phyloP scores from a whole-genome alignment of 768 basidiomycete species.

The Boletus rubescentipes region DNA sequence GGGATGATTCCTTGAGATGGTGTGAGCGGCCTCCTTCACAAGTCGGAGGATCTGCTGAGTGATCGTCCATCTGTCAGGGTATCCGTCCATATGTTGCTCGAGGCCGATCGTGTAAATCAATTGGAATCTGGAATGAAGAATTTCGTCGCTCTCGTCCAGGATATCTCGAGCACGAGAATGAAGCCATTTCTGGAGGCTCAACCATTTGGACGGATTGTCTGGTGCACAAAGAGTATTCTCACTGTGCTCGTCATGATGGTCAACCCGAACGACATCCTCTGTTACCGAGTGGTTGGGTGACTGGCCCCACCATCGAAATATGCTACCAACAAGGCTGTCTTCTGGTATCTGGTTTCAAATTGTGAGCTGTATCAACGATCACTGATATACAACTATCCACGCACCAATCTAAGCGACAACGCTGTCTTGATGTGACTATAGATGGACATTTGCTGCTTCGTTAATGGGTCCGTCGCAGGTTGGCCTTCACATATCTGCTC shows the following conservation, averaged over 20 bases:
- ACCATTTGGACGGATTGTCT: not conserved
- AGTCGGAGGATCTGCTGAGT: not conserved
- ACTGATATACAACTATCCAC: no score
- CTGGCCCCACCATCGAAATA: not conserved
- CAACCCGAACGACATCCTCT: accelerated
- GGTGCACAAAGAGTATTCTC: not conserved
- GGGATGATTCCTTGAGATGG: not conserved
- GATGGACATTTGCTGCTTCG: no score
- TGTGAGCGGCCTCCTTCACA: not conserved
- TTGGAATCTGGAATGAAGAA: not conserved
- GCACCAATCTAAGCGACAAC: no score
- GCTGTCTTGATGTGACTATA: no score
- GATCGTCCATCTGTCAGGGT: not conserved
- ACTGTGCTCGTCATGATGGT: not conserved
- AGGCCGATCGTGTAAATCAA: not conserved
- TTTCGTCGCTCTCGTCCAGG: not conserved
- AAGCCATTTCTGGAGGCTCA: not conserved
- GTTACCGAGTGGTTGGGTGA: accelerated
- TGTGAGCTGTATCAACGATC: not conserved
- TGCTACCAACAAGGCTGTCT: not conserved
- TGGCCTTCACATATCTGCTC: slow-evolving; percentile 5
- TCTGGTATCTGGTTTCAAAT: not conserved
- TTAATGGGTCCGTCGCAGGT: not conserved
- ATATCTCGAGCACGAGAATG: not conserved
- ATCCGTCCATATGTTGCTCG: not conserved